Evolutionary conservation across 768 basidiomycete species (phyloP).

Genomic region (Kwoniella dendrophila): DNA sequence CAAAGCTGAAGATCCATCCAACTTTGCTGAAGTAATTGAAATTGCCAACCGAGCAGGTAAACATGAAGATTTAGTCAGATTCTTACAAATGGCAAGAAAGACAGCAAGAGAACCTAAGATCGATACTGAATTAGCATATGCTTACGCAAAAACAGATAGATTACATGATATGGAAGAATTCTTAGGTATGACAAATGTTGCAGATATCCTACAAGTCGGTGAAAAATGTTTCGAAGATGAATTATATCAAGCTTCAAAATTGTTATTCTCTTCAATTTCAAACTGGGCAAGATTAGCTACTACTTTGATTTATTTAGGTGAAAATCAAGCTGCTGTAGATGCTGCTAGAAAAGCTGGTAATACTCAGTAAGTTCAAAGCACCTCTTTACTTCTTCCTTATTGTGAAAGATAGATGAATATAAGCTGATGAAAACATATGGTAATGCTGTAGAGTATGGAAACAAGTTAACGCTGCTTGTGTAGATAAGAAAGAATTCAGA

Average conservation of each 20-base stretch:
- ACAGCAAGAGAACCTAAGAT: slow-evolving; percentile 94
- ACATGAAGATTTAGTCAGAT: slow-evolving; percentile 88
- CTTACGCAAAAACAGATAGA: slow-evolving; percentile 87
- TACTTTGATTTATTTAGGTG: slow-evolving; percentile 95
- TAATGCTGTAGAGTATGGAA: slow-evolving; percentile 85
- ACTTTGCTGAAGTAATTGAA: slow-evolving; percentile 93
- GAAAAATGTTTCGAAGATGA: slow-evolving; percentile 99
- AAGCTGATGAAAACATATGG: background rate
- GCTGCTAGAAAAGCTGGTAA: slow-evolving; percentile 99
- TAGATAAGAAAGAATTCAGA: slow-evolving; percentile 96
- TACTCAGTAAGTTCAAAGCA: slow-evolving; percentile 80
- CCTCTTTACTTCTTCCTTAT: background rate
- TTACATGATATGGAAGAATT: slow-evolving; percentile 99
- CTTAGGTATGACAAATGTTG: slow-evolving; percentile 96
- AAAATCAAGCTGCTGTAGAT: slow-evolving; percentile 97
- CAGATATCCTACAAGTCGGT: slow-evolving; percentile 92
- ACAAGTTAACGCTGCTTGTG: slow-evolving; percentile 96
- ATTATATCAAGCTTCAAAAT: slow-evolving; percentile 92
- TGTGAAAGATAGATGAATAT: background rate
- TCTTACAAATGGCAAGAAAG: slow-evolving; percentile 98
- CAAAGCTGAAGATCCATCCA: slow-evolving; percentile 92
- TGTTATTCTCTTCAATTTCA: slow-evolving; percentile 93
- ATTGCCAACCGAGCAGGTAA: slow-evolving; percentile 91
- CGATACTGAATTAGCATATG: slow-evolving; percentile 96
- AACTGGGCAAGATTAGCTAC: slow-evolving; percentile 99